Conservation (phyloP, 2,329 filamentous ascomycete species). For the Decorospora gaudefroyi region DNA sequence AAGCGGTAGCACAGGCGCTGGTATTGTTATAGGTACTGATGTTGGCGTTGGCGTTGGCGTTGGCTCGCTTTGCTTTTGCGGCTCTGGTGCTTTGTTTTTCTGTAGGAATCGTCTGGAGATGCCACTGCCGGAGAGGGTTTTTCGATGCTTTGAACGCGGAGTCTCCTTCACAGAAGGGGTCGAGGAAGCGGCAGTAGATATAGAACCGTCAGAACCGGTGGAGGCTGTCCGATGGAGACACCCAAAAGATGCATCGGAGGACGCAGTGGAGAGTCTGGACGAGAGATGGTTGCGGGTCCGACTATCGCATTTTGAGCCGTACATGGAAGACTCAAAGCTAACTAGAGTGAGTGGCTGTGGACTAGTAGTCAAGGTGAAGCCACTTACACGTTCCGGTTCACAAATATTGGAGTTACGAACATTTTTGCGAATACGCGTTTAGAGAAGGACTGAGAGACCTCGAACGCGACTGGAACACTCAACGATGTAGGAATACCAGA, state of each 20-base stretch:
- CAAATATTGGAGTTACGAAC: constrained; percentile 24
- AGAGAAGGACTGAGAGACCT: not conserved
- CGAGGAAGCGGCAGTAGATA: constrained; percentile 22
- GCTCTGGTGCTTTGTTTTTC: constrained; percentile 13
- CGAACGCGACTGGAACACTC: not conserved
- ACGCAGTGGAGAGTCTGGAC: constrained; percentile 10
- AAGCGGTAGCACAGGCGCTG: not conserved
- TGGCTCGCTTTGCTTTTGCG: not conserved
- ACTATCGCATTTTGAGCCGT: constrained; percentile 7
- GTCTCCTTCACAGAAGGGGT: constrained; percentile 10
- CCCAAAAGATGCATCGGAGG: constrained; percentile 18
- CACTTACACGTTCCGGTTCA: constrained; percentile 23
- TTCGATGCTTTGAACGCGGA: constrained; percentile 18
- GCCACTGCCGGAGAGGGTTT: constrained; percentile 16
- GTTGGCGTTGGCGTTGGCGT: constrained; percentile 7
- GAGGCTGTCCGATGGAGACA: constrained; percentile 17
- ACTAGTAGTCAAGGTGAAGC: not conserved
- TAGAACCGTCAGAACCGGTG: constrained; percentile 13
- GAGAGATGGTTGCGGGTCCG: constrained; percentile 7
- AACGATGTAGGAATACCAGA: not conserved
- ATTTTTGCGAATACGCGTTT: constrained; percentile 12
- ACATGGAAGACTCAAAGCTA: constrained; percentile 20
- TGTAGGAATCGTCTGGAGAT: constrained; percentile 21
- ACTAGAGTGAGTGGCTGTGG: constrained; percentile 12
- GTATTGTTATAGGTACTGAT: not conserved